Percentiles rank a stretch among this genome's conserved stretches.
These are phyloP conservation scores for Hawksworthiomyces lignivorus DNA, from an alignment of 2,329 filamentous ascomycete species.

Conservation along the genomic window DNA sequence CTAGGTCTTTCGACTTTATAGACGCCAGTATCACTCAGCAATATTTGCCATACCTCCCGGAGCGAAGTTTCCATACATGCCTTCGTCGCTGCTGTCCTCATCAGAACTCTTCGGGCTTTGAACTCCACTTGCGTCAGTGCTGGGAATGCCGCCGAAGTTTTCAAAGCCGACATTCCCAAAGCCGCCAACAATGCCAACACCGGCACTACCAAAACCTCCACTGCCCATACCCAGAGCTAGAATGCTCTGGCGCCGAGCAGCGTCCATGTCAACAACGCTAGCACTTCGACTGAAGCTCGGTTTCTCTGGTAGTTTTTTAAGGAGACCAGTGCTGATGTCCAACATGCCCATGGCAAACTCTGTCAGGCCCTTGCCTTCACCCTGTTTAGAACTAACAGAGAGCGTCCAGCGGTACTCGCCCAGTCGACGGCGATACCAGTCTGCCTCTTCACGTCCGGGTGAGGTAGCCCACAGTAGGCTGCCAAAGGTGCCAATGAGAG, in stretches of 20 bases:
- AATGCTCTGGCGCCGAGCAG: conserved; percentile 15
- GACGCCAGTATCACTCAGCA: conserved; percentile 9
- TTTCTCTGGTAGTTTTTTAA: conserved; percentile 65
- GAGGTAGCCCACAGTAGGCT: conserved; percentile 84
- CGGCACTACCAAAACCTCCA: conserved; percentile 19
- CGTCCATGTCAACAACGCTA: conserved; percentile 41
- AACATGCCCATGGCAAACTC: conserved; percentile 72
- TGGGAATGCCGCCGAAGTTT: conserved; percentile 31
- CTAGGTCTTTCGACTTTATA: not conserved
- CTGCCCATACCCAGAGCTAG: conserved; percentile 12
- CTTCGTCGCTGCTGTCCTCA: conserved; percentile 48
- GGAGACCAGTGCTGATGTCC: conserved; percentile 61
- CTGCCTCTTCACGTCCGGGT: conserved; percentile 78
- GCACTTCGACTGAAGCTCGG: conserved; percentile 53
- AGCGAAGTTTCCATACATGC: conserved; percentile 40
- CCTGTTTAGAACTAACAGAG: conserved; percentile 70
- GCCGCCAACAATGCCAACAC: conserved; percentile 13
- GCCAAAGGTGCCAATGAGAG: conserved; percentile 89
- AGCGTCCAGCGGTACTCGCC: conserved; percentile 93
- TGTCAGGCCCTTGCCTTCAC: conserved; percentile 49
- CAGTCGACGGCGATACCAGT: conserved; percentile 80
- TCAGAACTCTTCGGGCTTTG: conserved; percentile 44
- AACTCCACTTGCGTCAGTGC: conserved; percentile 40
- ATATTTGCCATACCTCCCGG: conserved; percentile 23
- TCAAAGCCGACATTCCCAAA: conserved; percentile 29